A percentile compares a stretch with the other conserved stretches of the same genome.
These are phyloP conservation scores for Cardamine resedifolia DNA, from an alignment of 345 rosid genomes.

Conservation along the genomic window DNA sequence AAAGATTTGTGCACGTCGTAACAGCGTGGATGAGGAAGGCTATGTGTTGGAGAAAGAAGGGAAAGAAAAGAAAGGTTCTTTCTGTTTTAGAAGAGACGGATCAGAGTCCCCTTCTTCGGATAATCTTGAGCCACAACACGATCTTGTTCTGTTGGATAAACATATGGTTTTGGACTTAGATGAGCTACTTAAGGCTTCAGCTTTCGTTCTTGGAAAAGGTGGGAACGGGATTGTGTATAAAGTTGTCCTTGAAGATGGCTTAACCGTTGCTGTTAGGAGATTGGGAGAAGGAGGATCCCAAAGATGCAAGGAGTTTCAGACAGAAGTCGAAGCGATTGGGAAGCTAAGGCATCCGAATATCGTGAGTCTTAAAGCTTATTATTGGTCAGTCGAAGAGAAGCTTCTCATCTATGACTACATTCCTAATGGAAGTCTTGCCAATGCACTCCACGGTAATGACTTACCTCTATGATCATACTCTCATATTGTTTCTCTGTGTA, in stretches of 20 bases:
- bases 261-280: conserved; percentile 80
- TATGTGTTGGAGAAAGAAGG: conserved; percentile 65
- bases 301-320: conserved; percentile 87
- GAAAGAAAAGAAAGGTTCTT: conserved; percentile 55
- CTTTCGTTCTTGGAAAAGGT: conserved; percentile 94
- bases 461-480: background rate
- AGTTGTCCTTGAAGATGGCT: conserved; percentile 89
- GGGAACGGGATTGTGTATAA: conserved; percentile 93
- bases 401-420: conserved; percentile 82
- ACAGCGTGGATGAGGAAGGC: conserved; percentile 48
- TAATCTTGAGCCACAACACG: conserved; percentile 66
- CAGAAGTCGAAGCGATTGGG: conserved; percentile 91
- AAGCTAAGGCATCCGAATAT: conserved; percentile 86
- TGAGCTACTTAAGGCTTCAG: conserved; percentile 93
- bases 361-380: conserved; percentile 81
- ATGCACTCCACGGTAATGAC: conserved; percentile 74
- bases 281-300: conserved; percentile 96
- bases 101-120: conserved; percentile 68
- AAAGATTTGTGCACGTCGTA: conserved; percentile 46
- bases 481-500: background rate
- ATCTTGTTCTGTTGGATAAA: conserved; percentile 73
- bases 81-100: conserved; percentile 74
- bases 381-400: conserved; percentile 97
- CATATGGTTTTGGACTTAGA: conserved; percentile 85
- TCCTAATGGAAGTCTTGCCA: conserved; percentile 75